A percentile compares a stretch with the other conserved stretches of the same genome.
Conservation (phyloP, 2,329 filamentous ascomycete species). For the Scedosporium apiospermum region DNA sequence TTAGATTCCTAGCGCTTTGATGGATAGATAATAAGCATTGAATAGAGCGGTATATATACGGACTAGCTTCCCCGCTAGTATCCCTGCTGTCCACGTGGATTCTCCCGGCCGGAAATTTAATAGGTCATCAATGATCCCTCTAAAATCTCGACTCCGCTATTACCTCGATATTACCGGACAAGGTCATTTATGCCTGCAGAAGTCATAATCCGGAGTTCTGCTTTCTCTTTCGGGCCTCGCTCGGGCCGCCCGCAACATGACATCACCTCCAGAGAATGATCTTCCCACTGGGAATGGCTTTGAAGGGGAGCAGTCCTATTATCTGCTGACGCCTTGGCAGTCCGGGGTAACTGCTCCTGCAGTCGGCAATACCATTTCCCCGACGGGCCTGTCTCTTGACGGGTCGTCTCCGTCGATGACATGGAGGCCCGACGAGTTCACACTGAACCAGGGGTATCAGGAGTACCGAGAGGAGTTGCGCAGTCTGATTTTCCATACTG, state of each 20-base stretch:
- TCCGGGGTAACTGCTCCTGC: neutral
- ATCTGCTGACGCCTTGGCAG: neutral
- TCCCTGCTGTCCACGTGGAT: too few species aligned
- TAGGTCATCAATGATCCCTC: too few species aligned
- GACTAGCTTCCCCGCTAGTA: too few species aligned
- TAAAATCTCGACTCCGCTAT: too few species aligned
- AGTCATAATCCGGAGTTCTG: neutral
- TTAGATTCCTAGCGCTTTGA: too few species aligned
- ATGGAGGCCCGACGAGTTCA: slow-evolving; percentile 24
- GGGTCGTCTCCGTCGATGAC: slow-evolving; percentile 5
- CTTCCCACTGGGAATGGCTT: neutral
- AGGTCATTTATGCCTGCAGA: too few species aligned
- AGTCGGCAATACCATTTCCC: neutral
- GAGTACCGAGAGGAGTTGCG: slow-evolving; percentile 36
- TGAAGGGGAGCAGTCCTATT: neutral
- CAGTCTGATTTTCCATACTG: slow-evolving; percentile 34
- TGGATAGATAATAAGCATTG: too few species aligned
- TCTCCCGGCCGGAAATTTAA: too few species aligned
- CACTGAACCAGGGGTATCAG: slow-evolving; percentile 30
- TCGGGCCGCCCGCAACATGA: neutral
- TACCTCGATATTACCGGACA: too few species aligned
- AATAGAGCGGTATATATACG: too few species aligned
- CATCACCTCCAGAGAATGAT: neutral
- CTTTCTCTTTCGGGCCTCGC: neutral
- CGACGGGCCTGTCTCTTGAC: neutral